A percentile compares a stretch with the other conserved stretches of the same genome.
These are phyloP conservation scores for Candida lessepsii DNA, from an alignment of 805 yeast genomes.

Conservation along the genomic window DNA sequence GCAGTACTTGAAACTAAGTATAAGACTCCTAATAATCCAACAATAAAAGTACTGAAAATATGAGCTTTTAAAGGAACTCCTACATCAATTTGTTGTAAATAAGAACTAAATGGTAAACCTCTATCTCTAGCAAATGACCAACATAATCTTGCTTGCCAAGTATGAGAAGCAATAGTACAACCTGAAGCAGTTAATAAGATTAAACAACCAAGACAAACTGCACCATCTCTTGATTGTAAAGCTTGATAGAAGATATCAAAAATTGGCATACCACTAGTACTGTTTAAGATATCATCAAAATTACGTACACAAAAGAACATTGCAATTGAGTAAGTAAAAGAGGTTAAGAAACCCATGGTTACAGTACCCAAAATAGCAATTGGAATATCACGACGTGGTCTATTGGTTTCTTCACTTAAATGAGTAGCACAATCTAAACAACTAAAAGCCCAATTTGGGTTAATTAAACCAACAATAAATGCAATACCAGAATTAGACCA, in stretches of 20 bases:
- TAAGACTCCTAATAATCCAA: conserved; percentile 37
- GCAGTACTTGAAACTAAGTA: conserved; percentile 39
- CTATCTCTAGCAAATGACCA: conserved; percentile 45
- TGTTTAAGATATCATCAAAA: conserved; percentile 27
- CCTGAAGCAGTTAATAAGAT: conserved; percentile 37
- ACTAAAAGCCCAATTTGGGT: conserved; percentile 39
- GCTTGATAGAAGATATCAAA: conserved; percentile 42
- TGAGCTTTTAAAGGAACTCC: conserved; percentile 43
- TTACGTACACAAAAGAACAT: conserved; percentile 39
- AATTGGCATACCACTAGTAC: conserved; percentile 39
- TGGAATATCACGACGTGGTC: conserved; percentile 39
- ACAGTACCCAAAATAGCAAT: conserved; percentile 41
- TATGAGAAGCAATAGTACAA: conserved; percentile 40
- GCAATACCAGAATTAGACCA: conserved; percentile 36
- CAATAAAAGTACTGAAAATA: conserved; percentile 32
- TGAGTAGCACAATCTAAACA: conserved; percentile 44
- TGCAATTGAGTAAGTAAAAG: conserved; percentile 39
- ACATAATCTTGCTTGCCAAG: conserved; percentile 45
- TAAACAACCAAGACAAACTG: conserved; percentile 34
- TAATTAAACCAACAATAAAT: conserved; percentile 37
- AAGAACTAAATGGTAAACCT: conserved; percentile 42
- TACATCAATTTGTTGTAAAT: conserved; percentile 34
- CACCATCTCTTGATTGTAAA: conserved; percentile 32
- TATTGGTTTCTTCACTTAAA: conserved; percentile 40
- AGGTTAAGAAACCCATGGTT: conserved; percentile 39